Conservation (phyloP, 768 basidiomycete species). For the Tubosaeta brunneosetosa region DNA sequence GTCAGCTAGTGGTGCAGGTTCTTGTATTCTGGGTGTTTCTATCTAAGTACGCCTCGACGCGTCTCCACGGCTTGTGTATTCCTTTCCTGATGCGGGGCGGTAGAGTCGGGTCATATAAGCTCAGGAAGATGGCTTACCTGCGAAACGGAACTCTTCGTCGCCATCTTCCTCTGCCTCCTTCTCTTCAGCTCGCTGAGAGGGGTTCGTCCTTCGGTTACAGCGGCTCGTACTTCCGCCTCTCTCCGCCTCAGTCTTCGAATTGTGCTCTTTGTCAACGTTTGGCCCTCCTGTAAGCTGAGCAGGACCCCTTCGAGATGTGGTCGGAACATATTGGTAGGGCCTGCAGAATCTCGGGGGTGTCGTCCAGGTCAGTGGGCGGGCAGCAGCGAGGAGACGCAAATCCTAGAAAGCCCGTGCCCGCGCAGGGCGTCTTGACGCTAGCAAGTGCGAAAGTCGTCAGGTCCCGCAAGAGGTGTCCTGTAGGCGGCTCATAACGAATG, state of each 20-base stretch:
- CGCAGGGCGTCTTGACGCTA: constrained; percentile 14
- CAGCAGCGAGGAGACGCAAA: constrained; percentile 6
- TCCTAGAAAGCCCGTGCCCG: constrained; percentile 24
- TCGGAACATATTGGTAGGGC: constrained; percentile 16
- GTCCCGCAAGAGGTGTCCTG: constrained; percentile 16
- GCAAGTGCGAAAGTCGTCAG: constrained; percentile 24
- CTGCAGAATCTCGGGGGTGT: constrained; percentile 16
- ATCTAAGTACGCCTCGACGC: too few species aligned
- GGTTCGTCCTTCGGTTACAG: constrained; percentile 18
- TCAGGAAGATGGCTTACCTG: constrained; percentile 9
- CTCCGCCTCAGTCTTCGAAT: constrained; percentile 22
- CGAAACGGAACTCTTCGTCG: not conserved
- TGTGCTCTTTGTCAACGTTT: constrained; percentile 23
- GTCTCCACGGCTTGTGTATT: too few species aligned
- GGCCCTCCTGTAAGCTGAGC: constrained; percentile 22
- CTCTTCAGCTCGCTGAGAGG: constrained; percentile 21
- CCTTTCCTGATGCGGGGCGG: too few species aligned
- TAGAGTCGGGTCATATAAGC: too few species aligned
- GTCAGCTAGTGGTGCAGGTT: too few species aligned
- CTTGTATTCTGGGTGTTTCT: too few species aligned
- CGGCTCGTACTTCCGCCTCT: constrained; percentile 17
- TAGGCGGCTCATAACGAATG: constrained; percentile 21
- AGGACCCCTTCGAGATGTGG: constrained; percentile 18
- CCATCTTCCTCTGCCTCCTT: constrained; percentile 17
- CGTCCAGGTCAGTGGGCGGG: constrained; percentile 7